phyloP scores from a whole-genome alignment of 2,329 filamentous ascomycete genomes.

The Fusarium armeniacum region DNA sequence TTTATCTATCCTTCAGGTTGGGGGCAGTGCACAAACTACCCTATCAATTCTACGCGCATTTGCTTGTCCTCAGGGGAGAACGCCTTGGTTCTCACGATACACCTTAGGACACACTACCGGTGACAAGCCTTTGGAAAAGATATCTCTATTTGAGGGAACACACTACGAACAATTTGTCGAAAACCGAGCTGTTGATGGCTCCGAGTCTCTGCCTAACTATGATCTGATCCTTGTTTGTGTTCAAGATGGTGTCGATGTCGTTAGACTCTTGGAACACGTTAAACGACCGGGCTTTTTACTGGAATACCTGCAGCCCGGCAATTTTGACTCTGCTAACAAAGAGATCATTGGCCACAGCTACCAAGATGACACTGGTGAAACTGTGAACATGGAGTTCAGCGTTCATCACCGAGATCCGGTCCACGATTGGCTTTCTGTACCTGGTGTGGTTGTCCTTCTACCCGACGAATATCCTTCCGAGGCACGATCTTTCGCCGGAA shows the following conservation, averaged over 20 bases:
- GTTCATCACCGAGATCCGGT: background rate
- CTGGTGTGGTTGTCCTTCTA: conserved; percentile 38
- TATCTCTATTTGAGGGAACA: conserved; percentile 30
- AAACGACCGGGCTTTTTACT: conserved; percentile 51
- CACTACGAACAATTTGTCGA: conserved; percentile 50
- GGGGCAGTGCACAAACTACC: conserved; percentile 45
- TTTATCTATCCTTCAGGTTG: conserved; percentile 58
- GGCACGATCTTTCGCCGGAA: conserved; percentile 19
- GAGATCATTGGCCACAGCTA: conserved; percentile 13
- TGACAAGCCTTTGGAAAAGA: conserved; percentile 12
- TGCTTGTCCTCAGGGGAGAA: conserved; percentile 47
- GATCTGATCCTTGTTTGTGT: conserved; percentile 53
- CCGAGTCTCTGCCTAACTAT: conserved; percentile 50
- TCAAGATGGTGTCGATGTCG: conserved; percentile 29
- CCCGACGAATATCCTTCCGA: conserved; percentile 28
- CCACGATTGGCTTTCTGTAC: background rate
- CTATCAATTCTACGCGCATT: conserved; percentile 46
- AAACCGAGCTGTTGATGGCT: conserved; percentile 38
- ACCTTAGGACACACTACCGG: conserved; percentile 47
- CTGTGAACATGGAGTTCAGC: conserved; percentile 15
- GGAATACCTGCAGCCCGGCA: conserved; percentile 12
- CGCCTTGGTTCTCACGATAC: conserved; percentile 55
- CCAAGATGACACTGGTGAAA: background rate
- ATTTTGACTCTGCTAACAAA: background rate
- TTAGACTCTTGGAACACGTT: conserved; percentile 45